A percentile compares a stretch with the other conserved stretches of the same genome.
Evolutionary conservation across 2,329 filamentous ascomycete species (phyloP).

Genomic region (Fusarium sp.): DNA sequence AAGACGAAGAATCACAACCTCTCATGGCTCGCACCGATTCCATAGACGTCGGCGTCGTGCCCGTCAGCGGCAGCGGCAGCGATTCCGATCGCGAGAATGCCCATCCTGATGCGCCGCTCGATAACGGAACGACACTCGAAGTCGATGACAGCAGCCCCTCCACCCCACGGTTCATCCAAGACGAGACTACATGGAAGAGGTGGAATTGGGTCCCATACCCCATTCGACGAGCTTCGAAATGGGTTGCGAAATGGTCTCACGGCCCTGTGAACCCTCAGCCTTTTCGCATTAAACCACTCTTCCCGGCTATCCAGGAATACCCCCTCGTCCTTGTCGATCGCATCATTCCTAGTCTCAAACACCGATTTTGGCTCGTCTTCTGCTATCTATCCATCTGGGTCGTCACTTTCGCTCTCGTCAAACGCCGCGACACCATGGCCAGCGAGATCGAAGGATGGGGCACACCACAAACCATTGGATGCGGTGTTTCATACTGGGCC

Average conservation of each 20-base stretch:
- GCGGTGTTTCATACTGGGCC: constrained; percentile 76
- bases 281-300: constrained; percentile 65
- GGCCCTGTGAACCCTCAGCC: constrained; percentile 65
- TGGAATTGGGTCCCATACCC: constrained; percentile 70
- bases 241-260: constrained; percentile 60
- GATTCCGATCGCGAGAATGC: constrained; percentile 17
- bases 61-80: constrained; percentile 34
- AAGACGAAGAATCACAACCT: constrained; percentile 52
- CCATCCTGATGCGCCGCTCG: constrained; percentile 58
- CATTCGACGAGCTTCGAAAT: constrained; percentile 57
- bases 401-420: constrained; percentile 73
- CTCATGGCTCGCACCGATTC: constrained; percentile 51
- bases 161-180: constrained; percentile 70
- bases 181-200: constrained; percentile 58
- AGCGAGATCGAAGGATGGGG: constrained; percentile 76
- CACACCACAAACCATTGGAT: constrained; percentile 71
- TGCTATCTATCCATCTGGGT: constrained; percentile 75
- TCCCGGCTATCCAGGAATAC: constrained; percentile 73
- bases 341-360: constrained; percentile 67
- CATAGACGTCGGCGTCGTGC: constrained; percentile 42
- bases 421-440: constrained; percentile 68
- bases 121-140: constrained; percentile 53
- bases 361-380: constrained; percentile 68
- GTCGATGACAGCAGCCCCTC: constrained; percentile 57
- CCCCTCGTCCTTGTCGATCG: constrained; percentile 72